Evolutionary conservation across 257 asterid genomes (phyloP).

Genomic region (Solanum bulbocastanum): DNA sequence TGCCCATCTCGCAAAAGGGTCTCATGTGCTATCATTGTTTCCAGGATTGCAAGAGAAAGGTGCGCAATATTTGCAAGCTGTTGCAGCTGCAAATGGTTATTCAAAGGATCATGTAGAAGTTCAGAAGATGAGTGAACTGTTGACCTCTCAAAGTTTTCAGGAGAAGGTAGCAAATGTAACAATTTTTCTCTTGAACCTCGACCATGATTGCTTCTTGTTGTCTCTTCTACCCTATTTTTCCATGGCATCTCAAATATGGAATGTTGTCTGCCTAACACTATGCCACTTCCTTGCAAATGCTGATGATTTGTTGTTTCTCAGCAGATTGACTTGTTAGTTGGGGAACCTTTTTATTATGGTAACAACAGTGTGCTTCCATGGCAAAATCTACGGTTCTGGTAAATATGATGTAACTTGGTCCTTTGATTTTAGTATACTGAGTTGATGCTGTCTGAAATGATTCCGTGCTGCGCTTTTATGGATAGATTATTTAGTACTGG

Average conservation of each 20-base stretch:
- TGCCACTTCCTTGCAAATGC: not conserved
- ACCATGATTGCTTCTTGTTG: not conserved
- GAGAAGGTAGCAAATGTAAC: slow-evolving; percentile 35
- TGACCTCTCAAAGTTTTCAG: slow-evolving; percentile 35
- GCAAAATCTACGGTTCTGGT: slow-evolving; percentile 93
- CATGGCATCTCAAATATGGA: not conserved
- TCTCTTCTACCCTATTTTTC: not conserved
- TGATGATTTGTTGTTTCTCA: slow-evolving; percentile 4
- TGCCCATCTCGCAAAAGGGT: slow-evolving; percentile 44
- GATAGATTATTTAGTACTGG: not conserved
- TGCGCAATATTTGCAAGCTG: slow-evolving; percentile 43
- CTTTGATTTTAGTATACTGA: not conserved
- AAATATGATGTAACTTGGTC: not conserved
- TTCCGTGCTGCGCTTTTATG: not conserved
- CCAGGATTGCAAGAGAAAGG: slow-evolving; percentile 78
- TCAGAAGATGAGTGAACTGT: slow-evolving; percentile 23
- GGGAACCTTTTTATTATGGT: slow-evolving; percentile 92
- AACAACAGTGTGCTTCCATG: slow-evolving; percentile 70
- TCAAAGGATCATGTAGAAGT: slow-evolving; percentile 52
- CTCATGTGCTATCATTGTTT: slow-evolving; percentile 64
- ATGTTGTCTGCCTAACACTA: not conserved
- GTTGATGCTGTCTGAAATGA: not conserved
- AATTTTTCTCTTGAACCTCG: not conserved
- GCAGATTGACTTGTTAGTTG: slow-evolving; percentile 72
- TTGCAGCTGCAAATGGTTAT: slow-evolving; percentile 54